Conservation (phyloP, 148 eudicot species). For the Rhododendron griersonianum region DNA sequence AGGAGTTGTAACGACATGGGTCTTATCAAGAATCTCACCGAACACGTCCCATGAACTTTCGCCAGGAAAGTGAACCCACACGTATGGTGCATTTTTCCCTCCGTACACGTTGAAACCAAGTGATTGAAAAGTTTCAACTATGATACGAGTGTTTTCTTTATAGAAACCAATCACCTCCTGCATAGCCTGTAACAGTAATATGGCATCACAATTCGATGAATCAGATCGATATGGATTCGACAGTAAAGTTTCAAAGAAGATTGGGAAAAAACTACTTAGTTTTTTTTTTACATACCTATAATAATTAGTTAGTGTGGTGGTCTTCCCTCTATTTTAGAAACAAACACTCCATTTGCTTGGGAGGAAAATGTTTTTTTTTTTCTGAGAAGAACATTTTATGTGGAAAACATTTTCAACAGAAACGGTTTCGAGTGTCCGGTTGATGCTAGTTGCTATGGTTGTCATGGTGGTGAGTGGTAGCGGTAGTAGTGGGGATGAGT, state of each 20-base stretch:
- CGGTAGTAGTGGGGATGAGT: neutral
- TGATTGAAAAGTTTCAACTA: conserved; percentile 49
- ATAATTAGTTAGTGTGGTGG: neutral
- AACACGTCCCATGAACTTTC: conserved; percentile 72
- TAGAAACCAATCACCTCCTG: conserved; percentile 44
- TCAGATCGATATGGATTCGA: conserved; percentile 3
- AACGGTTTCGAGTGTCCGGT: neutral
- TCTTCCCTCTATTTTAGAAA: neutral
- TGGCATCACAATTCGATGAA: conserved; percentile 65
- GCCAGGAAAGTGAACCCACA: conserved; percentile 92
- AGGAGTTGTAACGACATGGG: conserved; percentile 73
- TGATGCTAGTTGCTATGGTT: neutral
- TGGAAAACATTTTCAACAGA: neutral
- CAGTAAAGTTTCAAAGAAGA: neutral
- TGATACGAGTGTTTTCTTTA: conserved; percentile 61
- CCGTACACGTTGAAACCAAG: conserved; percentile 61
- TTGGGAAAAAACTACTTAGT: too few relatives aligned
- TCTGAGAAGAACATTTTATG: neutral
- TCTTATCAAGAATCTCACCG: conserved; percentile 56
- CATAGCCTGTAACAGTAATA: conserved; percentile 63
- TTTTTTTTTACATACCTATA: too few relatives aligned
- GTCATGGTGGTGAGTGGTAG: neutral
- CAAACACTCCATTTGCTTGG: neutral
- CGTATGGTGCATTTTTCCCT: conserved; percentile 77
- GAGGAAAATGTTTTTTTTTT: neutral